phyloP scores from a whole-genome alignment of 2,329 filamentous ascomycete genomes.

The Huntiella abstrusa region DNA sequence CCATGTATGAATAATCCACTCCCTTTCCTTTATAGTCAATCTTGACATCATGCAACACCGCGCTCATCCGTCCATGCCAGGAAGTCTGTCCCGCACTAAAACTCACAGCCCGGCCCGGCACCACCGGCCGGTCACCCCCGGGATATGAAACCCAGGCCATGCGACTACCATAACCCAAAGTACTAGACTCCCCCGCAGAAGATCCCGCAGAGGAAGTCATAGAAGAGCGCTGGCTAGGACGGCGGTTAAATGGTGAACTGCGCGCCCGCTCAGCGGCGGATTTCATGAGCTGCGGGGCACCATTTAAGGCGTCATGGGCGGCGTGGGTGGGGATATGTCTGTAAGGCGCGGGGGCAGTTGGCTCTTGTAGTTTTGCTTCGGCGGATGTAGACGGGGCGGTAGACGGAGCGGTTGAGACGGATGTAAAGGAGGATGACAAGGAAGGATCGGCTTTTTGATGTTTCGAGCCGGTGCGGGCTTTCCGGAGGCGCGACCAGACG shows the following conservation, averaged over 20 bases:
- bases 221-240: not conserved
- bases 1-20: no score
- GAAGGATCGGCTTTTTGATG: no score
- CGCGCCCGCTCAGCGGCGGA: conserved; percentile 5
- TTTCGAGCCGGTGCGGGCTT: conserved; percentile 10
- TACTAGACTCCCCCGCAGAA: not conserved
- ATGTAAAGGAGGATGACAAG: not conserved
- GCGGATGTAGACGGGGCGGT: conserved; percentile 4
- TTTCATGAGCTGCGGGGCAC: conserved; percentile 6
- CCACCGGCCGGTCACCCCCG: not conserved
- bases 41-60: conserved; percentile 1
- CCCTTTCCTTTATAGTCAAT: no score
- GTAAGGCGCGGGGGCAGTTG: conserved; percentile 2
- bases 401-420: not conserved
- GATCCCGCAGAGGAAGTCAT: not conserved
- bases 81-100: not conserved
- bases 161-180: not conserved
- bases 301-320: conserved; percentile 10
- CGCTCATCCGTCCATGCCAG: conserved; percentile 8
- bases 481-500: conserved; percentile 10
- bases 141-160: not conserved
- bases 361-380: not conserved
- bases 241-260: conserved; percentile 8
- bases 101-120: not conserved
- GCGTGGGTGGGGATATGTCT: conserved; percentile 12